phyloP scores from a whole-genome alignment of 345 rosid genomes.

The Pugionium cornutum region DNA sequence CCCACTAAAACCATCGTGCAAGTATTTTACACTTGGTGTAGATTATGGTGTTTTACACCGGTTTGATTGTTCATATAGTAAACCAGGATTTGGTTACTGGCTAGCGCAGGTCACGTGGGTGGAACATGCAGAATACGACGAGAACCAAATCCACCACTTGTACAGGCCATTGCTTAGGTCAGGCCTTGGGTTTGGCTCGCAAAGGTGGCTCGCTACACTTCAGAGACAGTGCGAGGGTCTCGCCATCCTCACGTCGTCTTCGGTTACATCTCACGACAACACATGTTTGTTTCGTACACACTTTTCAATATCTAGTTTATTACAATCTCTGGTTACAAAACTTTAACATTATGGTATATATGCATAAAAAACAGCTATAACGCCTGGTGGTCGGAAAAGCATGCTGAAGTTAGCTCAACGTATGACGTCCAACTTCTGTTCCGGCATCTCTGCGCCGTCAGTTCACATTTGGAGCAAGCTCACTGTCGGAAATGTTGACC shows the following conservation, averaged over 20 bases:
- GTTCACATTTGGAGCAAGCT: slow-evolving; percentile 60
- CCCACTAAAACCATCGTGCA: not conserved
- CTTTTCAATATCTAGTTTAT: not conserved
- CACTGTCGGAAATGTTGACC: slow-evolving; percentile 50
- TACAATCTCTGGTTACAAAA: slow-evolving; percentile 6
- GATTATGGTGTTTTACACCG: slow-evolving; percentile 6
- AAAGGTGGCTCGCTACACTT: slow-evolving; percentile 65
- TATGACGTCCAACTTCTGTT: slow-evolving; percentile 62
- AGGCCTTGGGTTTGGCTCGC: slow-evolving; percentile 72
- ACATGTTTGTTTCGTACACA: slow-evolving; percentile 41
- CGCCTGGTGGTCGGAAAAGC: slow-evolving; percentile 53
- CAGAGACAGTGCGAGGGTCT: slow-evolving; percentile 64
- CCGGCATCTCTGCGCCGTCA: slow-evolving; percentile 57
- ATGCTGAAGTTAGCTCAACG: slow-evolving; percentile 69
- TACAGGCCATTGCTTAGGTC: slow-evolving; percentile 56
- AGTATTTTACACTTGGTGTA: not conserved
- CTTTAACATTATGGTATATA: not conserved
- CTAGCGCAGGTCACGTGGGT: slow-evolving; percentile 51
- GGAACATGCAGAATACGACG: slow-evolving; percentile 62
- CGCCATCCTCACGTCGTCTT: slow-evolving; percentile 60
- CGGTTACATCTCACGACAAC: slow-evolving; percentile 47
- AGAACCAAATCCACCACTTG: slow-evolving; percentile 53
- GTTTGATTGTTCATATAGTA: slow-evolving; percentile 4
- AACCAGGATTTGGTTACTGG: slow-evolving; percentile 19
- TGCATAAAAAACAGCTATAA: slow-evolving; percentile 43